Evolutionary conservation across 2,329 filamentous ascomycete genomes (phyloP), one percentile per base, ranked within the genome.

Genomic region (Paecilomyces formosus): DNA sequence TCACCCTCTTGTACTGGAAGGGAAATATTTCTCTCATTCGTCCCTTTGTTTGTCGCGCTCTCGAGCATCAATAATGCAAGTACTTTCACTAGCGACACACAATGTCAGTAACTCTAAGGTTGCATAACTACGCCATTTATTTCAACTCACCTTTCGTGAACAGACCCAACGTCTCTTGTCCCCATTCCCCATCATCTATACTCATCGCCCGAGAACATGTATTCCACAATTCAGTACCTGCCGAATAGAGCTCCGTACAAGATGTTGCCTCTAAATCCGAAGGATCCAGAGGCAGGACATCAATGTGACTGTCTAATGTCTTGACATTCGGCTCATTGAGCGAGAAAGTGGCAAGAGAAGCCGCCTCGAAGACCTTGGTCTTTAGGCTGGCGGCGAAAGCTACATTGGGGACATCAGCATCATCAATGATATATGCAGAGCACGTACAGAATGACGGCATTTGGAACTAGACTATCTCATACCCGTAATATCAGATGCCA

Each of bases 41-140:
- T 59, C 5, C 53, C 56, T 3, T 59, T 61, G 22, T 56, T 62
- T 15, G 62, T 57, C 58, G 82, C 83, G 51, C 82, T 76, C 51
- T 88, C 84, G 13, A 96, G 76, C 58, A 93, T 72, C 13, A 87
- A 74, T 66, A 90, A 91, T 0, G 89, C 82, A 64, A 92, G 81
- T 4, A 78, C 74, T 45, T 81, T 79, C 4, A 81, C 72, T 69
- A 73, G 26, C 39, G 55, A 26, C 39, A 31, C 4, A 31, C 8
- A 12, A 31, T 5, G 7, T 31, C 30, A 31, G 30, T 31, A 9
- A 5, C 30, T 2, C 1, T 12, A 9, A 31, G 9, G 7, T 12
- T 31, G 30, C 30, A 31, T 31, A 31, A 12, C 7, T 31, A 31
- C 11, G 5, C 30, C 30, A 6, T 9, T 5, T 31, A 12, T 2